Percentiles rank a stretch among this genome's conserved stretches.
Evolutionary conservation across 106 monocot genomes (phyloP).

Genomic region (Platanthera zijinensis): DNA sequence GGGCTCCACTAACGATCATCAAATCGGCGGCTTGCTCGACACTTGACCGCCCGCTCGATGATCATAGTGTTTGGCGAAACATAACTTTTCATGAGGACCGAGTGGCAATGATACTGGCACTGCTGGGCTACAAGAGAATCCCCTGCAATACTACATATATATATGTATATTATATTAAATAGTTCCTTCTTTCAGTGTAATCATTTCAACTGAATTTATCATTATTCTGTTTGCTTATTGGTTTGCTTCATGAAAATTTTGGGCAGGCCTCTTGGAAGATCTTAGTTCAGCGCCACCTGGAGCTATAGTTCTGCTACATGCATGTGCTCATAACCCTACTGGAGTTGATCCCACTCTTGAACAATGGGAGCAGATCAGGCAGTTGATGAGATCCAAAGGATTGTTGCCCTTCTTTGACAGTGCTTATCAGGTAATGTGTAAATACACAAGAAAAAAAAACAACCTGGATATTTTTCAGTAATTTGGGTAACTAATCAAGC

Average conservation of each 20-base stretch:
- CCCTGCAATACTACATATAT: too few relatives aligned
- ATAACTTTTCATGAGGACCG: too few relatives aligned
- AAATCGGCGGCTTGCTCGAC: too few relatives aligned
- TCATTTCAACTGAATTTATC: not conserved
- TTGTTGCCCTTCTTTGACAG: conserved; percentile 98
- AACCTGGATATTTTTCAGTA: not conserved
- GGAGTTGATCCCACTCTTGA: conserved; percentile 86
- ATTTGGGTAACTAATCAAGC: not conserved
- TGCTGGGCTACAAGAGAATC: too few relatives aligned
- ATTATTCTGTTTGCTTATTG: not conserved
- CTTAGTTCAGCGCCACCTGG: conserved; percentile 63
- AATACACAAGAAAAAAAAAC: not conserved
- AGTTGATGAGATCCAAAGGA: conserved; percentile 68
- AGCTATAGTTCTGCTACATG: conserved; percentile 88
- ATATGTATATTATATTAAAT: not conserved
- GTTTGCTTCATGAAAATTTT: not conserved
- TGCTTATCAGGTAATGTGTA: conserved; percentile 87
- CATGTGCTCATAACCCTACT: conserved; percentile 97
- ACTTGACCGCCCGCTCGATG: too few relatives aligned
- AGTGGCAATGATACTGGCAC: too few relatives aligned
- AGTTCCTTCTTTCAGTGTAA: not conserved
- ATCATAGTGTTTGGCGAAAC: too few relatives aligned
- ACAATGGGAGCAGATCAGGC: conserved; percentile 93
- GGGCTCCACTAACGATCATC: too few relatives aligned
- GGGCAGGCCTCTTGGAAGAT: conserved; percentile 77